Percentiles rank a stretch among this genome's conserved stretches.
Conservation (phyloP, 2,329 filamentous ascomycete genomes). For the Venturia pyrina region DNA sequence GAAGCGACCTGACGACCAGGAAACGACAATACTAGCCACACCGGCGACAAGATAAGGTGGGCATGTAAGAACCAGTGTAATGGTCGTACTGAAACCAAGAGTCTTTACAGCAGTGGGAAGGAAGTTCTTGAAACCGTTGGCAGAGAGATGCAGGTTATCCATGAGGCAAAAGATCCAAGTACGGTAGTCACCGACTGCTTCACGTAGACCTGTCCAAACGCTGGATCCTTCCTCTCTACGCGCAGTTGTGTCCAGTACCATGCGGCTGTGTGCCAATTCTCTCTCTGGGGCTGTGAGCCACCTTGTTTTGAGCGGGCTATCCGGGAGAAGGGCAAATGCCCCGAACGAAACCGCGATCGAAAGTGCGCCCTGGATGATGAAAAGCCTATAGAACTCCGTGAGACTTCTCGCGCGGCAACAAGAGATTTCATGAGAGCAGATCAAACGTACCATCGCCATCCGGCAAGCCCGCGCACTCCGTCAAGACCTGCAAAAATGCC, state of each 20-base stretch:
- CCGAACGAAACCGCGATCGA: slow-evolving; percentile 13
- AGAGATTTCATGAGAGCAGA: background rate
- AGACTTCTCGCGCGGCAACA: background rate
- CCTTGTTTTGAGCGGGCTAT: slow-evolving; percentile 15
- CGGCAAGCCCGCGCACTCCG: slow-evolving; percentile 13
- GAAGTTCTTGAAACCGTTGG: slow-evolving; percentile 6
- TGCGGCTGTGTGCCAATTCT: background rate
- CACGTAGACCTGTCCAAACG: background rate
- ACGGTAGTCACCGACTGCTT: background rate
- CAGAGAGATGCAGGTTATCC: background rate
- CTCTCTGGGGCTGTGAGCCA: slow-evolving; percentile 17
- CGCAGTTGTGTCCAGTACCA: background rate
- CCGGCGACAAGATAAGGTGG: slow-evolving; percentile 6
- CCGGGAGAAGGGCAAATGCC: slow-evolving; percentile 13
- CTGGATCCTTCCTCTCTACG: background rate
- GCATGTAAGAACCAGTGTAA: slow-evolving; percentile 1
- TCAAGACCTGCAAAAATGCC: slow-evolving; percentile 15
- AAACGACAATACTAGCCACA: slow-evolving; percentile 9
- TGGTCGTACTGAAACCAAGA: background rate
- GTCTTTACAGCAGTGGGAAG: slow-evolving; percentile 3
- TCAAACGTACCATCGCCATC: slow-evolving; percentile 15
- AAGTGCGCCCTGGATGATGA: slow-evolving; percentile 4
- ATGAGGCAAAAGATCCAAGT: background rate
- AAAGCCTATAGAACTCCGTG: slow-evolving; percentile 9
- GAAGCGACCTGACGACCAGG: slow-evolving; percentile 12